phyloP scores from a whole-genome alignment of 805 yeast genomes.

The Millerozyma acaciae region DNA sequence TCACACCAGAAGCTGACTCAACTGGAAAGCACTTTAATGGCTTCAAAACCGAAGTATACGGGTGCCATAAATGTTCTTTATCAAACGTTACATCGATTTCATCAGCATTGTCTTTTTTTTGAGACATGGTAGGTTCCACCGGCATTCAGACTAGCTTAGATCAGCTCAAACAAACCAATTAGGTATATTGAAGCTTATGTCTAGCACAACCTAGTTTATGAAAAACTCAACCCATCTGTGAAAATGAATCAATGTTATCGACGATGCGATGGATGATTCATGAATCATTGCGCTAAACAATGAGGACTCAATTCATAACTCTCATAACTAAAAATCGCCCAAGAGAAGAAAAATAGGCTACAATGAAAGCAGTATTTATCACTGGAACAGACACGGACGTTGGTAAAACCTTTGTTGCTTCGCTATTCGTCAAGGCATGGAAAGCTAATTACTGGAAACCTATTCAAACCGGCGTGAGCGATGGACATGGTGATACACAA shows the following conservation, averaged over 20 bases:
- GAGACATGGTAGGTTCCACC: too few species aligned
- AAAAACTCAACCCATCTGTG: too few species aligned
- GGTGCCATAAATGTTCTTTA: slow-evolving; percentile 25
- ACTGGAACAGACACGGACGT: slow-evolving; percentile 32
- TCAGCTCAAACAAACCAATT: too few species aligned
- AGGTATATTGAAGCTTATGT: too few species aligned
- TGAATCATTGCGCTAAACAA: too few species aligned
- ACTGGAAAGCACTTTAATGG: slow-evolving; percentile 21
- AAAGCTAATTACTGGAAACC: slow-evolving; percentile 27
- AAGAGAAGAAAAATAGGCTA: background rate
- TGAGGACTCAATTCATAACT: too few species aligned
- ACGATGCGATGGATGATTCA: too few species aligned
- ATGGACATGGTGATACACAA: slow-evolving; percentile 21
- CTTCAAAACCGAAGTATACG: slow-evolving; percentile 21
- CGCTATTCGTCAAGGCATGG: slow-evolving; percentile 21
- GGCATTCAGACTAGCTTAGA: too few species aligned
- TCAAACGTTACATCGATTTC: slow-evolving; percentile 13
- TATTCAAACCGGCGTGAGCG: slow-evolving; percentile 23
- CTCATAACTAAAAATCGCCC: too few species aligned
- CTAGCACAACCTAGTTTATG: too few species aligned
- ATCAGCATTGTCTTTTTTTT: too few species aligned
- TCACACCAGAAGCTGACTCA: slow-evolving; percentile 16
- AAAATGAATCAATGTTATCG: too few species aligned
- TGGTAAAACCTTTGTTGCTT: slow-evolving; percentile 25
- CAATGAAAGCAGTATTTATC: slow-evolving; percentile 14